Evolutionary conservation across 768 basidiomycete genomes (phyloP), one percentile per base, ranked within the genome.

Genomic region (Hypsizygus marmoreus): DNA sequence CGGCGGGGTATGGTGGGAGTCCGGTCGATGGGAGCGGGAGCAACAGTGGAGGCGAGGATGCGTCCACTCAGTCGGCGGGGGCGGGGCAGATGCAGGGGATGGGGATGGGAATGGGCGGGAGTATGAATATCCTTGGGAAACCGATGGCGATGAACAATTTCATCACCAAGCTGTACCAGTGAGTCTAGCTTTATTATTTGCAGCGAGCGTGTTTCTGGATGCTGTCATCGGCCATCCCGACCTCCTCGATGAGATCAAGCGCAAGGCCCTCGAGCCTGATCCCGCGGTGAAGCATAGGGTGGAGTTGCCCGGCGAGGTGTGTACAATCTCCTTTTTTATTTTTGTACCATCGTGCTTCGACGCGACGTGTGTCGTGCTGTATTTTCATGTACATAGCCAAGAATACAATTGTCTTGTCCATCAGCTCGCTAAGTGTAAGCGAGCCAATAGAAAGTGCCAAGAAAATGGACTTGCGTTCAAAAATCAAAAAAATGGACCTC

Each of bases 161-260:
- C 62, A 88, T 91, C 32, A 84, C 85, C 28, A 92, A 92, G 73
- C 73, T 91, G 19, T 91, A 89, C 67, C 85, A 88, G 86, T 86
- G 57, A 62, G 85, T 75, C 25, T n/a, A 10, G 6, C 14, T 48
- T 32, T 13, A 39, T 14, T 29, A 17, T 3, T 41, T 14, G 22
- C 22, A n/a, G n/a, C n/a, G n/a, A n/a, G n/a, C n/a, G n/a, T n/a
- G n/a, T 28, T 28, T 14, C 6, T 40, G 45, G 33, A 13, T n/a
- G n/a, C n/a, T n/a, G n/a, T n/a, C n/a, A n/a, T n/a, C 40, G 89
- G 80, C 0, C 79, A 86, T 11, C 82, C 84, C 23, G 89, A 91
- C 61, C 72, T 91, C 34, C 72, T 91, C n/a, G 88, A 90, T 57
- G 85, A 85, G 55, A 92, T 92, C 59, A 89, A 88, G 65, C 80